Evolutionary conservation across 106 monocot genomes (phyloP).

Genomic region (Cymbidium sinense): DNA sequence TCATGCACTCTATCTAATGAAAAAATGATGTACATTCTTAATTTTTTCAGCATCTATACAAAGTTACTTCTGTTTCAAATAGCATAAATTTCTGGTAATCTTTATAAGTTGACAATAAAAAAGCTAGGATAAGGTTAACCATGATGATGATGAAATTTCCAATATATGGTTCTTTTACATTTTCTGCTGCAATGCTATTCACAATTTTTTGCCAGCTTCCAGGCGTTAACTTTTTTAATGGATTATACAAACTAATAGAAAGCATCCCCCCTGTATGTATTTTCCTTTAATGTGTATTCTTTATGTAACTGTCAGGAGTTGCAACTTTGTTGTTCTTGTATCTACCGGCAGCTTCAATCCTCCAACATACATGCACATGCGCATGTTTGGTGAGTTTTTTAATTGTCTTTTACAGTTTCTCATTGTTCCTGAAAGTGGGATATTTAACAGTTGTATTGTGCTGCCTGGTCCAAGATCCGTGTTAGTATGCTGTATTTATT

Average conservation of each 20-base stretch:
- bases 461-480: background rate
- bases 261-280: background rate
- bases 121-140: background rate
- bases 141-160: background rate
- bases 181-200: background rate
- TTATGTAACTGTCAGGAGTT: conserved; percentile 10
- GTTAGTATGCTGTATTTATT: background rate
- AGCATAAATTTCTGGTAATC: background rate
- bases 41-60: background rate
- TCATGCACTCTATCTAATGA: background rate
- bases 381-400: conserved; percentile 59
- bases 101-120: background rate
- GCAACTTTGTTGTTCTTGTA: conserved; percentile 39
- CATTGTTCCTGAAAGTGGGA: background rate
- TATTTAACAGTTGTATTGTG: background rate
- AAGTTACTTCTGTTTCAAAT: background rate
- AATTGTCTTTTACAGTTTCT: background rate
- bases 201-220: background rate
- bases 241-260: background rate
- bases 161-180: background rate
- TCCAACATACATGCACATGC: conserved; percentile 79
- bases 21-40: background rate
- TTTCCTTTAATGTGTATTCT: background rate
- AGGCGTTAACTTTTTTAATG: background rate
- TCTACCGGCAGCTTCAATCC: conserved; percentile 72